Evolutionary conservation across 2,329 filamentous ascomycete genomes (phyloP), one percentile per base, ranked within the genome.

Genomic region (Ceratocystis cubensis): DNA sequence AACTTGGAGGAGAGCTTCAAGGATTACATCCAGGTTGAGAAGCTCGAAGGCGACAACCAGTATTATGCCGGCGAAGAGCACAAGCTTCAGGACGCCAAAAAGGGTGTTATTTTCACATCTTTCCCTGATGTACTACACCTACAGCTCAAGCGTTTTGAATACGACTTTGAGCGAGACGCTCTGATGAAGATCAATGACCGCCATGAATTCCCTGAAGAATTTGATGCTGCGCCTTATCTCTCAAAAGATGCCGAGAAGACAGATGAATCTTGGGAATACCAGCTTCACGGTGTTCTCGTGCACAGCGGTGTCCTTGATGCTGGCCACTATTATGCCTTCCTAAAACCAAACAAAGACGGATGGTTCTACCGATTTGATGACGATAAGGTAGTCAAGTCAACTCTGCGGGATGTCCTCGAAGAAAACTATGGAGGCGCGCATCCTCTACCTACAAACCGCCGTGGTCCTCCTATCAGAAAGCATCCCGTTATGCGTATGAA

Each of bases 131-230:
- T 99, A 2, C 79, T 99, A 25, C 93, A 99, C 75, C 80, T 99
- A 53, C 94, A 99, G 75, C 82, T 99, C 68, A 97, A 97, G 78
- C 88, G 94, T 64, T 99, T 99, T 75, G 91, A 99, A 75, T 99
- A 99, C 77, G 94, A 99, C 76, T 89, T 96, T 72, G 88, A 96
- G 71, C 86, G 90, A 71, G 93, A 97, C 73, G 91, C 91, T 70
- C 96, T 97, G 89, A 96, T 96, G 88, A 99, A 99, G 78, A 91
- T 99, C 74, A 95, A 96, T 72, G 91, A 95, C 72, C 86, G 90
- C 67, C 93, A 94, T 77, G 91, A 95, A 72, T 96, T 94, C 70
- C 91, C 90, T 0, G 89, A 95, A 68, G 78, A 84, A 66, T 91
- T 91, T 72, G 89, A 96, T 73, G 90, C 92, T 5, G 81, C 89